These are phyloP conservation scores for Trichoderma afroharzianum DNA, from an alignment of 2,329 filamentous ascomycete species.

Conservation along the genomic window DNA sequence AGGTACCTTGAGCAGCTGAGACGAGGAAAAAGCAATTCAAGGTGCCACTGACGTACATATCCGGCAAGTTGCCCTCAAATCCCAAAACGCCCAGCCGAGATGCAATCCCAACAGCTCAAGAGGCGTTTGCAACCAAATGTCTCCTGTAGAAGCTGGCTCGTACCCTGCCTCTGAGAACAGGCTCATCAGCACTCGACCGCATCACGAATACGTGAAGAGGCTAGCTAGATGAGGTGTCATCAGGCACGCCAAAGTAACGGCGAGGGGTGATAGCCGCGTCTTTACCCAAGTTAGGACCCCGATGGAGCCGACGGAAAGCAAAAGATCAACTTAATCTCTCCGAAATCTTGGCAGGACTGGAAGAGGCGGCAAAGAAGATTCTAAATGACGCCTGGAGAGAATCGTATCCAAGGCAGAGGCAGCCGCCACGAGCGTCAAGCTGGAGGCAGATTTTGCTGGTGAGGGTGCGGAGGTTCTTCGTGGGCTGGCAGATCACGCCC, in stretches of 20 bases:
- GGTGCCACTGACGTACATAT: slow-evolving; percentile 1
- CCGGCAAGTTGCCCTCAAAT: background rate
- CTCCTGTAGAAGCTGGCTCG: background rate
- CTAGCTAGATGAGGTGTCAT: background rate
- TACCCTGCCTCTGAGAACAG: background rate
- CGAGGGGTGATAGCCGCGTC: background rate
- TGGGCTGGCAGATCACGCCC: background rate
- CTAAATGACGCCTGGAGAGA: background rate
- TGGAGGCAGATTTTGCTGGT: background rate
- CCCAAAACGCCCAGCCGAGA: background rate
- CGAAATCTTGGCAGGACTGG: background rate
- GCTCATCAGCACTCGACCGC: background rate
- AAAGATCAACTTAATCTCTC: background rate
- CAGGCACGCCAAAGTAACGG: background rate
- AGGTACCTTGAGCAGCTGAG: background rate
- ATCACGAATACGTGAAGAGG: background rate
- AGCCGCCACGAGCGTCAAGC: background rate
- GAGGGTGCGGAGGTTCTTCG: background rate
- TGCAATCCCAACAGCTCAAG: background rate
- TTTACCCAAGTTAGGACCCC: background rate
- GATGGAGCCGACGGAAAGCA: background rate
- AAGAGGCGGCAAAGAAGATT: background rate
- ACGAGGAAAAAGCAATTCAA: background rate
- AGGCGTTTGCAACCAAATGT: background rate
- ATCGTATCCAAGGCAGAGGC: slow-evolving; percentile 5